phyloP scores from a whole-genome alignment of 2,329 filamentous ascomycete species.

The Rhynchosporium graminicola region DNA sequence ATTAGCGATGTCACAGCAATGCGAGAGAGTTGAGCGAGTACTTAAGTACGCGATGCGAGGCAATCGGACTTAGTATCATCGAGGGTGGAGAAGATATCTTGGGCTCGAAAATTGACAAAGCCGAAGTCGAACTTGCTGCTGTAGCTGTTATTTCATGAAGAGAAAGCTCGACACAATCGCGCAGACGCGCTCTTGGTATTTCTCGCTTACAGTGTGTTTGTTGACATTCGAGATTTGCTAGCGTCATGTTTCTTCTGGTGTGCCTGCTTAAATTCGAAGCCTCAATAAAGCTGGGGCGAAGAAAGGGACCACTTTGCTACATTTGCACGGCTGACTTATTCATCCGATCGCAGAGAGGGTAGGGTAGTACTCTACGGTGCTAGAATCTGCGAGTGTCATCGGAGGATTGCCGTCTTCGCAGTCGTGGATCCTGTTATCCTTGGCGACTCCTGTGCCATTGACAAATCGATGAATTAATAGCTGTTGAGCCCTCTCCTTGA shows the following conservation, averaged over 20 bases:
- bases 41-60: constrained; percentile 1
- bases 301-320: no score
- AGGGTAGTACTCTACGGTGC: no score
- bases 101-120: not conserved
- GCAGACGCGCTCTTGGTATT: not conserved
- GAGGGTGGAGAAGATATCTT: no score
- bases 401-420: no score
- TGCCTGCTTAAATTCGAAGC: not conserved
- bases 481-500: no score
- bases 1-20: not conserved
- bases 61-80: not conserved
- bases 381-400: no score
- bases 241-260: not conserved
- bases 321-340: no score
- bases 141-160: not conserved
- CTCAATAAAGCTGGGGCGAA: not conserved
- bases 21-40: not conserved
- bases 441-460: no score
- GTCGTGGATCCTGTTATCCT: no score
- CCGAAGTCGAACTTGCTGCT: not conserved
- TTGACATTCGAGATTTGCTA: not conserved
- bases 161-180: not conserved
- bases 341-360: no score
- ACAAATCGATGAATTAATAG: no score
- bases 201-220: constrained; percentile 1